Conservation (phyloP, 2,329 filamentous ascomycete species). For the Xylariaceae sp. region DNA sequence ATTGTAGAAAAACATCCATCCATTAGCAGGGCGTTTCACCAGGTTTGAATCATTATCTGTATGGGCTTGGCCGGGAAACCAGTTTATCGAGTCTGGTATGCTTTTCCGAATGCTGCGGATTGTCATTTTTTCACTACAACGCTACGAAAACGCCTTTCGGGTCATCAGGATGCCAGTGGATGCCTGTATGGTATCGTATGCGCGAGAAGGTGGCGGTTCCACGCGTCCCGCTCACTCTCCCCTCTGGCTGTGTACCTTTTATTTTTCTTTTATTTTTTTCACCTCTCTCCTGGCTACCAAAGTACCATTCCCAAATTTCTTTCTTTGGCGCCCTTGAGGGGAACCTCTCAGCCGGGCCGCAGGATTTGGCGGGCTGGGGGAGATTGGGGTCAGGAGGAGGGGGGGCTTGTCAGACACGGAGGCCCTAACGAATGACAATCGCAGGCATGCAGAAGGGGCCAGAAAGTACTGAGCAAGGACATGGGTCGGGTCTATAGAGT, state of each 20-base stretch:
- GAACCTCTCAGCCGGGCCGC: slow-evolving; percentile 8
- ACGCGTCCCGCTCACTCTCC: slow-evolving; percentile 1
- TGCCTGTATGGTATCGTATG: slow-evolving; percentile 14
- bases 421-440: slow-evolving; percentile 19
- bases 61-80: slow-evolving; percentile 23
- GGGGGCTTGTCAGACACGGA: slow-evolving; percentile 18
- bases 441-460: slow-evolving; percentile 15
- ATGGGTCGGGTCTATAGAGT: slow-evolving; percentile 23
- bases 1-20: slow-evolving; percentile 20
- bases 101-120: slow-evolving; percentile 16
- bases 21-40: slow-evolving; percentile 25
- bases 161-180: slow-evolving; percentile 18
- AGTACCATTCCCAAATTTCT: slow-evolving; percentile 13
- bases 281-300: neutral
- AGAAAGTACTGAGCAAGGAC: slow-evolving; percentile 20
- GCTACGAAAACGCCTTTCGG: slow-evolving; percentile 11
- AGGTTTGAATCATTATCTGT: slow-evolving; percentile 20
- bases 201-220: slow-evolving; percentile 11
- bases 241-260: slow-evolving; percentile 9
- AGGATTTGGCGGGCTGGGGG: slow-evolving; percentile 12
- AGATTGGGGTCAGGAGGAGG: slow-evolving; percentile 5
- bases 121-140: slow-evolving; percentile 12
- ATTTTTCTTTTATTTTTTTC: neutral
- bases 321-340: slow-evolving; percentile 9
- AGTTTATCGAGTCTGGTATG: slow-evolving; percentile 11